Evolutionary conservation across 2,329 filamentous ascomycete species (phyloP), one percentile per base, ranked within the genome.

Genomic region (Sclerotinia borealis): DNA sequence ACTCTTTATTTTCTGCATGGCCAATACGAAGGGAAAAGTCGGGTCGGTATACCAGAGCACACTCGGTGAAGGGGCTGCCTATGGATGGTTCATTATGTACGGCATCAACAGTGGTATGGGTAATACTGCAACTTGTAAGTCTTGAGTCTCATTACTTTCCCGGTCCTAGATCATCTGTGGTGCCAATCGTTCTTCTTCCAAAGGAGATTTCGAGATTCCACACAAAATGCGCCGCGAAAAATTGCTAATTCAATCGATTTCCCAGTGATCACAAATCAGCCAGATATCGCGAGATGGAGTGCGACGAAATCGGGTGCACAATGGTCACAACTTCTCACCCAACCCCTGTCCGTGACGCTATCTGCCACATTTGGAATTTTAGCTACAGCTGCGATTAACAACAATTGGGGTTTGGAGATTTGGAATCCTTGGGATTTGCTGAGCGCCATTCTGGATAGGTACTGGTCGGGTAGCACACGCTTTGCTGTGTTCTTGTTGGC

Each of bases 391-490:
- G 70, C 71, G 11, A 66, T 72, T 1, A 73, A 73, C 64, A 71
- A 73, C 4, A 66, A 74, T 1, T 75, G 75, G 75, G 76, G 74
- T 22, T 67, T 74, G 62, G 69, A 63, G 25, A 34, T 72, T 2
- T 80, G 71, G 71, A 72, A 81, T 66, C 72, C 79, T 41, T 82
- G 80, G 80, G 79, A 81, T 68, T 73, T 82, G 4, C 75, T 78
- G 25, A 77, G 81, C 31, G 60, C 60, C 5, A 63, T 72, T 68
- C 11, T 72, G 6, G 70, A 70, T 49, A 62, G 66, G 31, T 71
- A 72, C 49, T 72, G 69, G 69, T 64, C 64, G 3, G 65, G 75
- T 1, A 77, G 76, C 17, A 79, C 78, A 76, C 72, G 73, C 72
- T 49, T 82, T 81, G 60, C 60, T 7, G 43, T 63, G 3, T 58